These are phyloP conservation scores for Oxytropis ochrocephala DNA, from an alignment of 306 rosid genomes.

Conservation along the genomic window DNA sequence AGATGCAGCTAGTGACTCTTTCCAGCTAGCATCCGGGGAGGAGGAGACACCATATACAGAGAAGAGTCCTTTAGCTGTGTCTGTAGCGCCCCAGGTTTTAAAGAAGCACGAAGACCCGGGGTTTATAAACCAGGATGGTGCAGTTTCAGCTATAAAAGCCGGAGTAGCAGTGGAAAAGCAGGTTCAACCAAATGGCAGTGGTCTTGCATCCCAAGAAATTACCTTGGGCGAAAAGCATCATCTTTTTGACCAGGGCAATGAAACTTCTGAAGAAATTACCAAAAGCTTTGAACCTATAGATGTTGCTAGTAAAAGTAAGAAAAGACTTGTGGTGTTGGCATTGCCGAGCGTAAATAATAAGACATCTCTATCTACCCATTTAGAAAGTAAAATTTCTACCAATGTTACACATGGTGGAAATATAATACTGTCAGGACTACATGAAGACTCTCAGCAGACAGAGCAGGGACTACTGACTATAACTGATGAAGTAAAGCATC, in stretches of 20 bases:
- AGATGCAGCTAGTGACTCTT: constrained; percentile 48
- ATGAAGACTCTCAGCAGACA: constrained; percentile 20
- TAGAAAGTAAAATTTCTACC: constrained; percentile 22
- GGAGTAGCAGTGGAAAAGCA: constrained; percentile 23
- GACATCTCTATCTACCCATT: constrained; percentile 24
- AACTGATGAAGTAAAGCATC: constrained; percentile 33
- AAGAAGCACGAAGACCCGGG: constrained; percentile 33
- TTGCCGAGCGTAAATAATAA: constrained; percentile 22
- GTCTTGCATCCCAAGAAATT: constrained; percentile 23
- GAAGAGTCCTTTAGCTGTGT: constrained; percentile 41
- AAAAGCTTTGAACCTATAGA: constrained; percentile 14
- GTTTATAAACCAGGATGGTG: constrained; percentile 18
- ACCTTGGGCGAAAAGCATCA: constrained; percentile 27
- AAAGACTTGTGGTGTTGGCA: constrained; percentile 19
- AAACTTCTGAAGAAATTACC: constrained; percentile 20
- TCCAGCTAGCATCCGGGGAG: constrained; percentile 22
- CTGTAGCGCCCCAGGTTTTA: constrained; percentile 21
- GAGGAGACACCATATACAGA: constrained; percentile 47
- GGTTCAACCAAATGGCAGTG: constrained; percentile 28
- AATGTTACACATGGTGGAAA: constrained; percentile 16
- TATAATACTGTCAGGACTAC: constrained; percentile 18
- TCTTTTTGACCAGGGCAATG: constrained; percentile 35
- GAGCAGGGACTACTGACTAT: constrained; percentile 21
- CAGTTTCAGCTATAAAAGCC: constrained; percentile 26
- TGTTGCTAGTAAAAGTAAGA: constrained; percentile 14